A percentile compares a stretch with the other conserved stretches of the same genome.
These are phyloP conservation scores for Dimocarpus longan DNA, from an alignment of 345 rosid species.

Conservation along the genomic window DNA sequence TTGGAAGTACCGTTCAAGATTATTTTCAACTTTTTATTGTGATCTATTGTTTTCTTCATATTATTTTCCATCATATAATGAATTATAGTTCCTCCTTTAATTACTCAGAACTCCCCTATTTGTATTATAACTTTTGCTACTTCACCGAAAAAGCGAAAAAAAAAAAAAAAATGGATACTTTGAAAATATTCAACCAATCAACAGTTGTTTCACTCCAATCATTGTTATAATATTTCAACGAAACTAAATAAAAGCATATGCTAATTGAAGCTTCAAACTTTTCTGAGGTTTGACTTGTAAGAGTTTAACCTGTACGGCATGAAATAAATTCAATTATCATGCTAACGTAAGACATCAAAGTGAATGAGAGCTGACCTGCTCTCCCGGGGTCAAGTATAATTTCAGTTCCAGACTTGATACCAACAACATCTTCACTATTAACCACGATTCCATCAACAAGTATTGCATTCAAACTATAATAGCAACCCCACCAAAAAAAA, in stretches of 20 bases:
- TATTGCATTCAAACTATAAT: slow-evolving; percentile 55
- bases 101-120: too few relatives aligned
- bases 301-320: background rate
- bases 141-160: too few relatives aligned
- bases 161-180: too few relatives aligned
- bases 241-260: slow-evolving; percentile 13
- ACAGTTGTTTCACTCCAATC: background rate
- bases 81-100: too few relatives aligned
- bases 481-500: slow-evolving; percentile 19
- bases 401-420: slow-evolving; percentile 66
- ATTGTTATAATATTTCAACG: slow-evolving; percentile 1
- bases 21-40: too few relatives aligned
- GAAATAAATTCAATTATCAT: background rate
- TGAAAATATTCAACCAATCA: background rate
- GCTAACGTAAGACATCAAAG: background rate
- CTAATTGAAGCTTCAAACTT: too few relatives aligned
- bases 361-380: slow-evolving; percentile 52
- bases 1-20: too few relatives aligned
- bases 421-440: slow-evolving; percentile 45
- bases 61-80: too few relatives aligned
- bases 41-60: too few relatives aligned
- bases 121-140: too few relatives aligned
- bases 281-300: too few relatives aligned
- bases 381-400: slow-evolving; percentile 58
- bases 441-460: slow-evolving; percentile 61